Evolutionary conservation across 306 rosid species (phyloP), one percentile per base, ranked within the genome.

Genomic region (Pterocarpus santalinus): DNA sequence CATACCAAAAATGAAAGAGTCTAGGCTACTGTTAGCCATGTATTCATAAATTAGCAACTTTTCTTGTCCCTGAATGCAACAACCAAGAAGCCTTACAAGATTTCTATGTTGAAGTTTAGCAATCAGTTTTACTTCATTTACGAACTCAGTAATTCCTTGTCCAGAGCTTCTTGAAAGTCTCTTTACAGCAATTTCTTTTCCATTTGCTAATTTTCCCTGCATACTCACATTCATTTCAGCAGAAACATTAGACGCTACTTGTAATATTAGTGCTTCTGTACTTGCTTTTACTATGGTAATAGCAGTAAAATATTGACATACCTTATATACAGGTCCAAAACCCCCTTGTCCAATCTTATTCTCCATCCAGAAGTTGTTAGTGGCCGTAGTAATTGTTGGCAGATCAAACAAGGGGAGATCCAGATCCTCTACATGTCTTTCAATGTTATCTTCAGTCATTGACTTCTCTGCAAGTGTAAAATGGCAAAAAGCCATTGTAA

Each of bases 291-390:
- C 30, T 8, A 2, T 28, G 7, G 12, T 65, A 16, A 22, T 58
- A 57, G 0, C 16, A 51, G 14, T n/a, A 3, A 73, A 82, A 52
- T 17, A 35, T 10, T 22, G 30, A 65, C 33, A 52, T 68, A 82
- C 88, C 85, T 58, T 72, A 44, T 87, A 87, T 41, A 87, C 90
- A 17, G 80, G 76, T 70, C 90, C 88, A 84, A 87, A 87, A 43
- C 88, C 90, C 71, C 86, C 90, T 87, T 84, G 75, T 14, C 90
- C 88, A 43, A 87, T 80, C 44, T 81, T 87, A 64, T 78, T 87
- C 60, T 79, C 53, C 14, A 34, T 10, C 0, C 78, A 87, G 49
- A 84, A 87, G 72, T 76, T 66, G 61, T 36, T 63, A 33, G 81
- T 84, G 53, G 83, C 83, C 5, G 10, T 36, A 9, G 66, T 51